Conservation (phyloP, 2,329 filamentous ascomycete genomes). For the Mycogone perniciosa region DNA sequence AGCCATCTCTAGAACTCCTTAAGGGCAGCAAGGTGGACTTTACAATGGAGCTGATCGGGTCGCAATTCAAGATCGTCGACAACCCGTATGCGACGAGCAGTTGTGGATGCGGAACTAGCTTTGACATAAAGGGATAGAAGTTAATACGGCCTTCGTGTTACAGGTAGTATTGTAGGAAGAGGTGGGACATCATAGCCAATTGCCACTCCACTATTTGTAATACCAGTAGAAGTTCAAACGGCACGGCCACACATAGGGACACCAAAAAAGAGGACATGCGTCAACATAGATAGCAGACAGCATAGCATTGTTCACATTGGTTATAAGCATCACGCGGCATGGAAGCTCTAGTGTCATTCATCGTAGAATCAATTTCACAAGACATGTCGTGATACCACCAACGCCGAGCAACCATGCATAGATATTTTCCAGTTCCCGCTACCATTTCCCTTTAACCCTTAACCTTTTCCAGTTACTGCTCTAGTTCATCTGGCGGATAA, state of each 20-base stretch:
- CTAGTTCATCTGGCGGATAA: constrained; percentile 99
- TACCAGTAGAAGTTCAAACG: not conserved
- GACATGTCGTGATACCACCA: constrained; percentile 31
- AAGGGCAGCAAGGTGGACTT: constrained; percentile 95
- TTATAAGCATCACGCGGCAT: constrained; percentile 13
- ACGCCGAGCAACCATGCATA: constrained; percentile 36
- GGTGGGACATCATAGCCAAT: not conserved
- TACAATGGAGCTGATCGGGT: constrained; percentile 83
- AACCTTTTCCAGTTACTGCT: constrained; percentile 6
- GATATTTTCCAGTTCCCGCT: constrained; percentile 25
- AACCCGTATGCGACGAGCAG: constrained; percentile 89
- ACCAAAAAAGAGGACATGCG: no score
- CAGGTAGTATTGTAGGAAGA: not conserved
- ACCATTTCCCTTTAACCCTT: constrained; percentile 22
- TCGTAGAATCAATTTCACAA: constrained; percentile 35
- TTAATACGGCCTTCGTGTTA: not conserved
- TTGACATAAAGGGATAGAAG: constrained; percentile 70
- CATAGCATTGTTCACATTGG: not conserved
- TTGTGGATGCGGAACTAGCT: constrained; percentile 95
- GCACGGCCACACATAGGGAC: no score
- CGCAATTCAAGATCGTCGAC: constrained; percentile 91
- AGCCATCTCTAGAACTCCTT: constrained; percentile 77
- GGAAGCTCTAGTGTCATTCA: constrained; percentile 37
- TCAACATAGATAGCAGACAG: not conserved
- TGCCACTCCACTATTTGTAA: not conserved